A percentile compares a stretch with the other conserved stretches of the same genome.
phyloP scores from a whole-genome alignment of 2,329 filamentous ascomycete genomes.

The Lasiodiplodia hormozganensis region DNA sequence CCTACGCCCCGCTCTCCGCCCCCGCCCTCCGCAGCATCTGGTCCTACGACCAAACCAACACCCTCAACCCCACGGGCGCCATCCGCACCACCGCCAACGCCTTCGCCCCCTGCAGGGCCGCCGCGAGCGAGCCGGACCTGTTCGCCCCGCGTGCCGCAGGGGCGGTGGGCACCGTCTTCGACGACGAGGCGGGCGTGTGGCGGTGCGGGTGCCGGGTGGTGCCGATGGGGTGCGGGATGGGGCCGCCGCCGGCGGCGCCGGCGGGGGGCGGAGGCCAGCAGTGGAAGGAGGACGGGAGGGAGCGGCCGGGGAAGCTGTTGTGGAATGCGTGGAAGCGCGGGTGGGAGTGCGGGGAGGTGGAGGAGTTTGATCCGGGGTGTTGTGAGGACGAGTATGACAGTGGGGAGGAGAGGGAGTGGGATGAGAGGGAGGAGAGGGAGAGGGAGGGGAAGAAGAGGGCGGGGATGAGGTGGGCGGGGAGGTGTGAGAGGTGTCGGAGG shows the following conservation, averaged over 20 bases:
- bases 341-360: neutral
- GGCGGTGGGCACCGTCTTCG: neutral
- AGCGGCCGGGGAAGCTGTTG: neutral
- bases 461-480: neutral
- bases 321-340: neutral
- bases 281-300: too few relatives aligned
- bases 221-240: too few relatives aligned
- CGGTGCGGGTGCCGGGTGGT: neutral
- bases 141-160: fast-evolving
- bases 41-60: neutral
- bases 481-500: neutral
- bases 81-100: too few relatives aligned
- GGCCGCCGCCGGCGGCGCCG: too few relatives aligned
- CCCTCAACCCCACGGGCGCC: too few relatives aligned
- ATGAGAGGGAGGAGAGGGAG: neutral
- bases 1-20: neutral
- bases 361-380: neutral
- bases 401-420: neutral
- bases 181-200: neutral
- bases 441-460: neutral
- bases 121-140: too few relatives aligned
- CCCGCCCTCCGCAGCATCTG: neutral
- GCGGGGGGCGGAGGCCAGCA: too few relatives aligned
- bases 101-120: neutral
- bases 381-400: neutral